A percentile compares a stretch with the other conserved stretches of the same genome.
Evolutionary conservation across 1,284 basidiomycete species (phyloP).

Genomic region (Flammula alnicola): DNA sequence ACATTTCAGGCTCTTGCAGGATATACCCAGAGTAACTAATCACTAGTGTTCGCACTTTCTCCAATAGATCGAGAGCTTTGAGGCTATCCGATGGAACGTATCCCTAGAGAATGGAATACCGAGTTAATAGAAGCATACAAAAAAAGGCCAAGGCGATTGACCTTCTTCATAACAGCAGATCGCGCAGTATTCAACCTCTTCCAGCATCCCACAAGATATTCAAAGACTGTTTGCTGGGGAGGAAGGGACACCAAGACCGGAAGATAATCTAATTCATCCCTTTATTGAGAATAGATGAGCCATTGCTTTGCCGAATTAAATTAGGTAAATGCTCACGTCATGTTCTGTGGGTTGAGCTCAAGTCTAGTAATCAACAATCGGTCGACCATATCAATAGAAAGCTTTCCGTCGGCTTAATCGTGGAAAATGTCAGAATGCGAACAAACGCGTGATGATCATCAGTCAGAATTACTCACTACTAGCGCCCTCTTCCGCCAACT

Average conservation of each 20-base stretch:
- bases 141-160: constrained; percentile 29
- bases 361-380: constrained; percentile 87
- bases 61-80: constrained; percentile 63
- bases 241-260: constrained; percentile 83
- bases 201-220: constrained; percentile 93
- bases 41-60: constrained; percentile 79
- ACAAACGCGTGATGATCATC: constrained; percentile 3
- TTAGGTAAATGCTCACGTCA: constrained; percentile 62
- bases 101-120: constrained; percentile 42
- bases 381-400: constrained; percentile 70
- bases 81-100: constrained; percentile 67
- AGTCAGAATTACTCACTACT: constrained; percentile 47
- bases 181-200: constrained; percentile 73
- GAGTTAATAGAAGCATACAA: neutral
- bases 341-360: constrained; percentile 76
- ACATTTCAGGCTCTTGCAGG: constrained; percentile 93
- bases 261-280: constrained; percentile 83
- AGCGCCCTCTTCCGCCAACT: constrained; percentile 74
- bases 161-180: constrained; percentile 65
- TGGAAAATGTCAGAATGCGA: constrained; percentile 14
- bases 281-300: constrained; percentile 32
- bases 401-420: constrained; percentile 38
- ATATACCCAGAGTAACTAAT: constrained; percentile 91
- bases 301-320: neutral
- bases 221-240: constrained; percentile 81